Evolutionary conservation across 768 basidiomycete genomes (phyloP), one percentile per base, ranked within the genome.

Genomic region (Leccinum subtestaceum): DNA sequence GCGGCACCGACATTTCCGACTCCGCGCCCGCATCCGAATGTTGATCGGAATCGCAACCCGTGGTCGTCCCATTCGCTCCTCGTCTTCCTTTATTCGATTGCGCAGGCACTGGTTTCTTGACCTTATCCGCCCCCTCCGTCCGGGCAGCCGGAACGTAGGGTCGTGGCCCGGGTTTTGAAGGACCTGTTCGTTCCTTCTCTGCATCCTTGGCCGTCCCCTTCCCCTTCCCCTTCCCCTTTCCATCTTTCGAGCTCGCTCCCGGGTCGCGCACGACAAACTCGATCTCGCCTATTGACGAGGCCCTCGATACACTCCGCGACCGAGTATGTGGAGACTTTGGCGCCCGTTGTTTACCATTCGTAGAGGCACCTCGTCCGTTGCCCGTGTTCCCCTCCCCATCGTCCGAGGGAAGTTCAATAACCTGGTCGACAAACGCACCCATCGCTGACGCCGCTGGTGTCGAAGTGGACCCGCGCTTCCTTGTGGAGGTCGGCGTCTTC

Each of bases 381-480:
- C 19, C 38, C 32, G 13, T 6, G 7, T 58, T 52, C 13, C 60
- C 65, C 6, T 47, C 61, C 7, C 62, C 64, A 10, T 66, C 59
- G 15, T 64, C 70, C 8, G 53, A 10, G 0, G 64, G 68, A 29
- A 71, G 55, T 19, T 68, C 62, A 10, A 72, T 63, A 17, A 72
- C 62, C 8, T 63, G 59, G 27, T 71, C 66, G 9, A 68, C 36
- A 32, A 63, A 70, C 5, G 47, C 47, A 0, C 63, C 66, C 15
- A 15, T 62, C 11, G 58, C 57, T 2, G 60, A 57, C 2, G 19
- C 48, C n/a, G 43, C 11, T 0, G 56, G 36, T 0, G 61, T 52
- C 29, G 54, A 51, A 13, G 51, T 45, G 1, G 49, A 45, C 47
- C 52, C 27, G 21, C 36, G 56, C 25, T 25, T 60, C 12, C 21